A percentile compares a stretch with the other conserved stretches of the same genome.
Conservation (phyloP, 1,139 yeast species). For the Hansenula sp. region DNA sequence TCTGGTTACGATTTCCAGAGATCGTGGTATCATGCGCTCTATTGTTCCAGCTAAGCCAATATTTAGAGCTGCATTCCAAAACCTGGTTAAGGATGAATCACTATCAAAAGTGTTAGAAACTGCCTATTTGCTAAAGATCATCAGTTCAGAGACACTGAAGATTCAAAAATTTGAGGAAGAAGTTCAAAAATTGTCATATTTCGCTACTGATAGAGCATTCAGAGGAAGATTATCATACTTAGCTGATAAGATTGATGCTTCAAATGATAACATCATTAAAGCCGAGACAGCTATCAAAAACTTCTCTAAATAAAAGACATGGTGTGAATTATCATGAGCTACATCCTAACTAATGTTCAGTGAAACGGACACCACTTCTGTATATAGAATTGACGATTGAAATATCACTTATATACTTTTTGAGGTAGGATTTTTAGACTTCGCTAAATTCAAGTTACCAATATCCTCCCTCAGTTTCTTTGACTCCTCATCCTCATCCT, state of each 20-base stretch:
- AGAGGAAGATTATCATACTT: constrained; percentile 63
- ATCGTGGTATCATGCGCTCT: constrained; percentile 67
- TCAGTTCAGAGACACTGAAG: constrained; percentile 59
- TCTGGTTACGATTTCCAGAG: constrained; percentile 61
- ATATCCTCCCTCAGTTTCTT: not conserved
- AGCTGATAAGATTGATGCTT: constrained; percentile 56
- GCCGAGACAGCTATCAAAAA: constrained; percentile 36
- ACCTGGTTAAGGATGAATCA: constrained; percentile 54
- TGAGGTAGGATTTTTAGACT: not conserved
- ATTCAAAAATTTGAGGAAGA: constrained; percentile 70
- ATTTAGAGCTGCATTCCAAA: constrained; percentile 73
- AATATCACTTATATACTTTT: not conserved
- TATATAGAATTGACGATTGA: too few species aligned
- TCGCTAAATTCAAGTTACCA: not conserved
- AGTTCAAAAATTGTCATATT: constrained; percentile 48
- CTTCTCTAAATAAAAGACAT: constrained; percentile 14
- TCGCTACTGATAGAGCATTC: constrained; percentile 47
- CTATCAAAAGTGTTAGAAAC: constrained; percentile 63
- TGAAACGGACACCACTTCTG: too few species aligned
- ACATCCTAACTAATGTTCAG: too few species aligned
- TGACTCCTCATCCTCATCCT: not conserved
- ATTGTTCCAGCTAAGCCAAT: constrained; percentile 83
- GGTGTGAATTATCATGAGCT: not conserved
- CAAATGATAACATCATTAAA: constrained; percentile 45
- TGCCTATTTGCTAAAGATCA: constrained; percentile 49